These are phyloP conservation scores for Astragalus glycyphyllos DNA, from an alignment of 306 rosid species.

Conservation along the genomic window DNA sequence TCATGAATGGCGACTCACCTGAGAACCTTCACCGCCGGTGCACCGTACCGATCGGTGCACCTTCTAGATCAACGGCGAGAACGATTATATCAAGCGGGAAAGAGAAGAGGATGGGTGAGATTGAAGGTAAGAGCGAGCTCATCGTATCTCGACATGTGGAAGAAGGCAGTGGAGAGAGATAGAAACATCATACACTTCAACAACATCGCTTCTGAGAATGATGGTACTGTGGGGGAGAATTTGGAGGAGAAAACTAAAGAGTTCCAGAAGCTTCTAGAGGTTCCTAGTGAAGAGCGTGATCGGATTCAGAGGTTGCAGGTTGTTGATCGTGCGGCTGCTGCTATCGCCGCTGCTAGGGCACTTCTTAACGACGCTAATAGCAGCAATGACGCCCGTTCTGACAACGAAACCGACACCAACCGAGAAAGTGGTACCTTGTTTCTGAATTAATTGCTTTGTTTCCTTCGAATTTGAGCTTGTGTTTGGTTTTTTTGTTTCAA, in stretches of 20 bases:
- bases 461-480: neutral
- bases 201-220: slow-evolving; percentile 43
- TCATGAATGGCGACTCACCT: slow-evolving; percentile 59
- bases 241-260: slow-evolving; percentile 72
- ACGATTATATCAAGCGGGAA: neutral
- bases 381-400: neutral
- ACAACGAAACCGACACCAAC: too few species aligned
- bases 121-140: slow-evolving; percentile 33
- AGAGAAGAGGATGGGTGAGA: slow-evolving; percentile 40
- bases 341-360: slow-evolving; percentile 78
- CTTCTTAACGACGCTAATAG: slow-evolving; percentile 41
- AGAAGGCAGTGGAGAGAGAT: slow-evolving; percentile 69
- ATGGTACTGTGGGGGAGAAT: neutral
- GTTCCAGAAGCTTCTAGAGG: slow-evolving; percentile 75
- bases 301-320: slow-evolving; percentile 82
- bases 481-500: neutral
- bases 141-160: slow-evolving; percentile 92
- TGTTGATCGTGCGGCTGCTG: slow-evolving; percentile 90
- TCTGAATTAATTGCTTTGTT: neutral
- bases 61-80: neutral
- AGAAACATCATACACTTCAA: slow-evolving; percentile 59
- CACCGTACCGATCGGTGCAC: slow-evolving; percentile 36
- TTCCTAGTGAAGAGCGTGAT: slow-evolving; percentile 80
- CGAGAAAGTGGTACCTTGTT: neutral
- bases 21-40: slow-evolving; percentile 41